phyloP scores from a whole-genome alignment of 2,329 filamentous ascomycete genomes.

The Aspergillus quadricinctus region DNA sequence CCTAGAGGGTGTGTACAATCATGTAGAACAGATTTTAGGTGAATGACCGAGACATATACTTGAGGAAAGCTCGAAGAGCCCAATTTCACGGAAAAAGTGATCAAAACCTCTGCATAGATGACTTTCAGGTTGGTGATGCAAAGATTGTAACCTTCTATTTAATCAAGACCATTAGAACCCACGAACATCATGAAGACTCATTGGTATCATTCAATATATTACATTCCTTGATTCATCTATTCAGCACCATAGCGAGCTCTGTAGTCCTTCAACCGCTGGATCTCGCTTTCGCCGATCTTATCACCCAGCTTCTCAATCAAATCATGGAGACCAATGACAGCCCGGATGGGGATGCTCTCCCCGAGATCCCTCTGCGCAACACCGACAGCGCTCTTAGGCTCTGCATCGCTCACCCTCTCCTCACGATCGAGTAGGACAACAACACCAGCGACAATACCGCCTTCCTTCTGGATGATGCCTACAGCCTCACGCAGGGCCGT shows the following conservation, averaged over 20 bases:
- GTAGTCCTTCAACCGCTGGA: slow-evolving; percentile 69
- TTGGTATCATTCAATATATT: slow-evolving; percentile 21
- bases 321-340: slow-evolving; percentile 70
- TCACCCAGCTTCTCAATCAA: slow-evolving; percentile 66
- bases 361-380: slow-evolving; percentile 78
- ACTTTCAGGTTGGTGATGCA: neutral
- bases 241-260: slow-evolving; percentile 46
- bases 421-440: slow-evolving; percentile 79
- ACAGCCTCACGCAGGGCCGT: slow-evolving; percentile 93
- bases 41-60: neutral
- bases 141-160: neutral
- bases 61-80: neutral
- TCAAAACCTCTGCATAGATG: neutral
- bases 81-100: neutral
- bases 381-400: slow-evolving; percentile 72
- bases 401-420: slow-evolving; percentile 58
- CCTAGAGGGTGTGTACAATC: neutral
- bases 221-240: slow-evolving; percentile 23
- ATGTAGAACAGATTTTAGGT: neutral
- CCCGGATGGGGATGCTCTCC: slow-evolving; percentile 65
- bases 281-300: slow-evolving; percentile 58
- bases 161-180: neutral
- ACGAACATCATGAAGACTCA: neutral
- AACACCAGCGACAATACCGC: slow-evolving; percentile 79
- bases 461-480: slow-evolving; percentile 78